Evolutionary conservation across 257 asterid genomes (phyloP).

Genomic region (Jaltomata sinuosa): DNA sequence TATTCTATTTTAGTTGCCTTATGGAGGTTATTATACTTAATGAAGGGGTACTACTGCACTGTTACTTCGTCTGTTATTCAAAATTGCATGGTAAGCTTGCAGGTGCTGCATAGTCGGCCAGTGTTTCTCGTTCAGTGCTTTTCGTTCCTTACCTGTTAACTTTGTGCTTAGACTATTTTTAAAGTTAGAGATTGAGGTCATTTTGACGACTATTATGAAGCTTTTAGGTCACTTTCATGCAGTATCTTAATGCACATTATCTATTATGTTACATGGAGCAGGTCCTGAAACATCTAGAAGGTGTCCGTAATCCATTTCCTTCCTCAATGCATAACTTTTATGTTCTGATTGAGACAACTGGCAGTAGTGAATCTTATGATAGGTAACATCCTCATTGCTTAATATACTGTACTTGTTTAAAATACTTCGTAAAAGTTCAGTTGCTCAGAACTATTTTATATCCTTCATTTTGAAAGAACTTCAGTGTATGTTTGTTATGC

Average conservation of each 20-base stretch:
- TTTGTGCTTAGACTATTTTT: not conserved
- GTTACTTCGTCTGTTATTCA: not conserved
- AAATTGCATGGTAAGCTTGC: not conserved
- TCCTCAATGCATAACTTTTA: conserved; percentile 74
- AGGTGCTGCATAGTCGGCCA: not conserved
- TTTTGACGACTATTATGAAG: not conserved
- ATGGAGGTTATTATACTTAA: not conserved
- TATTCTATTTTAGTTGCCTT: not conserved
- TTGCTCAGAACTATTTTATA: not conserved
- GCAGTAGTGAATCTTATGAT: conserved; percentile 87
- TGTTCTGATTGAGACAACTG: conserved; percentile 91
- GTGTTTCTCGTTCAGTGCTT: not conserved
- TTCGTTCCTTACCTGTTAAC: not conserved
- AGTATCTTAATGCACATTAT: not conserved
- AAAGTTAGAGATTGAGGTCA: not conserved
- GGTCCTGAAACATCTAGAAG: conserved; percentile 88
- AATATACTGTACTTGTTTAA: not conserved
- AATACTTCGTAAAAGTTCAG: not conserved
- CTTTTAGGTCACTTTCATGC: not conserved
- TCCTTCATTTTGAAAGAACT: not conserved
- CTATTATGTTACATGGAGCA: conserved; percentile 25
- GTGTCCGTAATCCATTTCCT: conserved; percentile 93
- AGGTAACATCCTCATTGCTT: conserved; percentile 42
- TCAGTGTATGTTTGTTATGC: not conserved
- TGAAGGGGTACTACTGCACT: not conserved